phyloP scores from a whole-genome alignment of 805 yeast genomes.

The Lipomyces oligophaga region DNA sequence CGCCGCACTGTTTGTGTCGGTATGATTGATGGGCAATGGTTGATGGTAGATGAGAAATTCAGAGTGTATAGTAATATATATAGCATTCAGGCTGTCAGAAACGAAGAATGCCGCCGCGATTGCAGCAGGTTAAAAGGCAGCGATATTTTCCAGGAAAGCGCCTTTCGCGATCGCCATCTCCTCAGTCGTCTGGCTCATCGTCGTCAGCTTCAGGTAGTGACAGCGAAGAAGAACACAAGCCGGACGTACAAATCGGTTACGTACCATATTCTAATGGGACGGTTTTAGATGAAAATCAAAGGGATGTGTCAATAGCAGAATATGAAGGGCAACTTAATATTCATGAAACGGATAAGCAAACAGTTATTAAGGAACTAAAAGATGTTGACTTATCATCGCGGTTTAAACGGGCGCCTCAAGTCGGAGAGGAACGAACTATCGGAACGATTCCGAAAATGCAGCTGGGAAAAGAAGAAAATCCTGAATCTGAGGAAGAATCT shows the following conservation, averaged over 20 bases:
- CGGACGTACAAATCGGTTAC: neutral
- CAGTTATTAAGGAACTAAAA: constrained; percentile 2
- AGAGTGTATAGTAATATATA: too few relatives aligned
- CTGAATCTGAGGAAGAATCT: neutral
- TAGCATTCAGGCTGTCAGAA: too few relatives aligned
- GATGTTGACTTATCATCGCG: constrained; percentile 3
- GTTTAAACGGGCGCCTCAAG: constrained; percentile 1
- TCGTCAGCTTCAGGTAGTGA: neutral
- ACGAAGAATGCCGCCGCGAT: neutral
- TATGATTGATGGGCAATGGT: too few relatives aligned
- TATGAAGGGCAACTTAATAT: neutral
- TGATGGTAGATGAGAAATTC: too few relatives aligned
- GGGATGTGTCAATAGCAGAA: neutral
- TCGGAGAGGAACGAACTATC: neutral
- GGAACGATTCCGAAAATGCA: too few relatives aligned
- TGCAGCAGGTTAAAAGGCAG: constrained; percentile 6
- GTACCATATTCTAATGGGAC: neutral
- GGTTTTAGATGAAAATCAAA: neutral
- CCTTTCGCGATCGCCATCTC: constrained; percentile 23
- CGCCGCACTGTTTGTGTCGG: too few relatives aligned
- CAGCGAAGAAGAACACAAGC: neutral
- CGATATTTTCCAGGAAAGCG: constrained; percentile 24
- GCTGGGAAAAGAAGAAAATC: too few relatives aligned
- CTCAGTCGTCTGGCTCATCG: constrained; percentile 4
- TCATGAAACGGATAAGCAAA: neutral